A percentile compares a stretch with the other conserved stretches of the same genome.
Conservation (phyloP, 2,329 filamentous ascomycete genomes). For the Xylariomycetidae sp. region DNA sequence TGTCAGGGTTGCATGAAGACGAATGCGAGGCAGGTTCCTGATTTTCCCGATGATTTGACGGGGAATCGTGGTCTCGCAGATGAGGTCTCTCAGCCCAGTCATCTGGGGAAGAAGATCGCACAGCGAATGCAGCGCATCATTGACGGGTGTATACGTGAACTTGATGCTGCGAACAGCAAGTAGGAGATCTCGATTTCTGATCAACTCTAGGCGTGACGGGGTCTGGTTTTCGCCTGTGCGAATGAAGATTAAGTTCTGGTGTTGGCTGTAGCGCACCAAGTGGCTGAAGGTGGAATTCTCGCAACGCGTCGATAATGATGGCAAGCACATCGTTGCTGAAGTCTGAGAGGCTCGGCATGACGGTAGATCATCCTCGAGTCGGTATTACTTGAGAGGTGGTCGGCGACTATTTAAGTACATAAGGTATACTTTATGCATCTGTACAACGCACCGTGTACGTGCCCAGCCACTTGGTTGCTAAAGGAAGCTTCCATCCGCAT, state of each 20-base stretch:
- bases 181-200: not conserved
- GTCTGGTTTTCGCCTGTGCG: not conserved
- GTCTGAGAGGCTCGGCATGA: not conserved
- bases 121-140: not conserved
- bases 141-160: not conserved
- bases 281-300: not conserved
- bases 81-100: not conserved
- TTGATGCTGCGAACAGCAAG: not conserved
- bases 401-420: too few relatives aligned
- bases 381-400: too few relatives aligned
- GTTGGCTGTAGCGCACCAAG: not conserved
- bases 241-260: not conserved
- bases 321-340: not conserved
- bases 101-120: not conserved
- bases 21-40: not conserved
- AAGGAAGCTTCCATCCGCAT: too few relatives aligned
- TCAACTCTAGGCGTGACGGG: not conserved
- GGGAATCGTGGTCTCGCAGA: not conserved
- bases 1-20: not conserved
- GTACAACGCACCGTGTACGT: too few relatives aligned
- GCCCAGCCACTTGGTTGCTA: too few relatives aligned
- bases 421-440: too few relatives aligned
- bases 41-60: not conserved
- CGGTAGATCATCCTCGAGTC: too few relatives aligned
- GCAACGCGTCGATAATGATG: not conserved